Evolutionary conservation across 2,329 filamentous ascomycete genomes (phyloP).

Genomic region (Trichoderma aggressivum): DNA sequence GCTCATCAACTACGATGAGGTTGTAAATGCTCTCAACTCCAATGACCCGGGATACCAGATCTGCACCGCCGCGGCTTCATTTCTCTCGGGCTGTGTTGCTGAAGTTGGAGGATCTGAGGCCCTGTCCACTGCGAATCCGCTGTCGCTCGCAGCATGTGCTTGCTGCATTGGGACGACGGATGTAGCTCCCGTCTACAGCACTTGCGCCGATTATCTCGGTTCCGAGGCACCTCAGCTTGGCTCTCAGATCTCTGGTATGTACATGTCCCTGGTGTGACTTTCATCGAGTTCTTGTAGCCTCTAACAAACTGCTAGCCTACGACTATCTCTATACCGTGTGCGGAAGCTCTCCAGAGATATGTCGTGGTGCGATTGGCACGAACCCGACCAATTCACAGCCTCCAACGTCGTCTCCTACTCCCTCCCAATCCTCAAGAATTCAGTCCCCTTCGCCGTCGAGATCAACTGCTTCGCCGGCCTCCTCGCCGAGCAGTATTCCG

Average conservation of each 20-base stretch:
- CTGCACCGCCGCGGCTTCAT: constrained; percentile 24
- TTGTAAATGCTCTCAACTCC: constrained; percentile 27
- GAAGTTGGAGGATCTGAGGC: constrained; percentile 26
- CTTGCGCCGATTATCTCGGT: constrained; percentile 30
- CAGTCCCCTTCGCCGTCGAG: neutral
- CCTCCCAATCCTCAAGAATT: neutral
- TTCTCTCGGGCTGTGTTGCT: constrained; percentile 26
- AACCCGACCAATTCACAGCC: neutral
- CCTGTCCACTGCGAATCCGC: constrained; percentile 25
- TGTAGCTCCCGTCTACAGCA: constrained; percentile 29
- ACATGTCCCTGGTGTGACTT: neutral
- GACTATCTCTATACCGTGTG: constrained; percentile 28
- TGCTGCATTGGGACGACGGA: constrained; percentile 27
- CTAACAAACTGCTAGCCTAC: constrained; percentile 24
- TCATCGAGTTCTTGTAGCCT: neutral
- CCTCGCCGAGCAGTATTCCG: constrained; percentile 2
- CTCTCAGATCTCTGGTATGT: constrained; percentile 27
- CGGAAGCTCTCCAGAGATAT: neutral
- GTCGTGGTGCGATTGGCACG: neutral
- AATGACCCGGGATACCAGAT: constrained; percentile 26
- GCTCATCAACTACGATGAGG: constrained; percentile 23
- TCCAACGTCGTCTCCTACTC: neutral
- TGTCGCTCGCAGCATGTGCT: constrained; percentile 27
- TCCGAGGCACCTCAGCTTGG: constrained; percentile 24
- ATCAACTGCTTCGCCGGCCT: neutral